Base-by-base conservation (phyloP, 352 stramenopile species). In the Phytophthora europaea region DNA sequence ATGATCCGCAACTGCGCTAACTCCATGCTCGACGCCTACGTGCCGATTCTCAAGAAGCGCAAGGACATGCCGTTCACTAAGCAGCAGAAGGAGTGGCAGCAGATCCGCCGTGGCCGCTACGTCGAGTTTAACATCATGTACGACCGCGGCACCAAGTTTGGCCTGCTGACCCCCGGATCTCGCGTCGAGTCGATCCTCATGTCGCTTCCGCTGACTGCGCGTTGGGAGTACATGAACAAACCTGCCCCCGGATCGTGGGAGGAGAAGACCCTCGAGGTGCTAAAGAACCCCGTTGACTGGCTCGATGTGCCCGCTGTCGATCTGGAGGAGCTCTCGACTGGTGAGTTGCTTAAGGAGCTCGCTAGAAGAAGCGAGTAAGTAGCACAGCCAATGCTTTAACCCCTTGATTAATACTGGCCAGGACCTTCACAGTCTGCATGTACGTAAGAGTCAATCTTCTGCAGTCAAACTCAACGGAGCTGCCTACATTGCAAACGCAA, bases 121-220 rank as follows among this genome's bases (percentile, higher is more conserved):
- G 97, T 99, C 8, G 98, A 99, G 87, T 99, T 99, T 85, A 99
- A 99, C 87, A 90, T 99, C 67, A 98, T 99, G 73, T 99, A 99
- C 80, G 98, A 99, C 82, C 89, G 98, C 26, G 98, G 98, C 74
- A 99, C 98, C 36, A 97, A 99, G 56, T 99, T 99, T 75, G 98
- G 98, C 6, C 85, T 99, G 12, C 96, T 99, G 61, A 99, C 98
- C 12, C 91, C 91, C 0, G 97, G 96, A 26, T 98, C 96, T 26
- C 95, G 98, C 65, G 99, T 99, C 64, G 98, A 99, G 82, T 99
- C 93, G 67, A 99, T 99, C 71, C 87, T 99, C 34, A 99, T 99
- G 97, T 99, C 97, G 75, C 85, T 99, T 28, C 98, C 98, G 13
- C 82, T 99, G 61, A 99, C 95, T 20, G 97, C 97, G 52, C 85